phyloP scores from a whole-genome alignment of 176 grass and related monocot genomes.

The Carex pumila region DNA sequence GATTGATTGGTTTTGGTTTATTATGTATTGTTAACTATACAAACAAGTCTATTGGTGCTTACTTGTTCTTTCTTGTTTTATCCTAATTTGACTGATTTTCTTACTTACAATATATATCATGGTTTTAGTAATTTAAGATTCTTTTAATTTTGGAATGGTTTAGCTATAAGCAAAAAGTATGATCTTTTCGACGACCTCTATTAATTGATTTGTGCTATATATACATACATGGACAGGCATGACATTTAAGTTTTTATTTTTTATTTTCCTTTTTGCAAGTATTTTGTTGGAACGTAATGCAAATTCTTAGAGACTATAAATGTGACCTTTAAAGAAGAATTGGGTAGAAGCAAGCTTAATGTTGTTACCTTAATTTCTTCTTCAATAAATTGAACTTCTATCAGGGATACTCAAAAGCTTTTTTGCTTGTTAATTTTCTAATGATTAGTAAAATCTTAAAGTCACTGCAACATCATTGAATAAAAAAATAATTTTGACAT shows the following conservation, averaged over 20 bases:
- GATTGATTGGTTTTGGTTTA: background rate
- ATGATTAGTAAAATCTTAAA: background rate
- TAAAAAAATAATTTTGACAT: background rate
- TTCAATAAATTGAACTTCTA: background rate
- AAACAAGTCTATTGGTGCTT: background rate
- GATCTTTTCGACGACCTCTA: background rate
- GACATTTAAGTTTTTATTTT: background rate
- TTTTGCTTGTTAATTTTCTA: background rate
- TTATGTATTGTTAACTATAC: background rate
- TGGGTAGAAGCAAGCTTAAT: background rate
- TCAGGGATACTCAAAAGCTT: background rate
- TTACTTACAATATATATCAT: background rate
- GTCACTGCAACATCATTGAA: background rate
- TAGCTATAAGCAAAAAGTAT: background rate
- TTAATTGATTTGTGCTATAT: background rate
- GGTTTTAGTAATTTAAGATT: background rate
- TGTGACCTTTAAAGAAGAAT: background rate
- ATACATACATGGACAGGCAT: background rate
- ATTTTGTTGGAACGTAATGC: background rate
- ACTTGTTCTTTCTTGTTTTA: background rate
- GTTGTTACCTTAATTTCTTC: background rate
- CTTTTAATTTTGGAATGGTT: background rate
- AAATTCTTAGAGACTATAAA: background rate
- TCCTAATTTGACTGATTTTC: background rate
- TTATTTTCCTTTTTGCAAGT: background rate